Evolutionary conservation across 1,139 yeast genomes (phyloP), one percentile per base, ranked within the genome.

Genomic region (Kodamaea sp.): DNA sequence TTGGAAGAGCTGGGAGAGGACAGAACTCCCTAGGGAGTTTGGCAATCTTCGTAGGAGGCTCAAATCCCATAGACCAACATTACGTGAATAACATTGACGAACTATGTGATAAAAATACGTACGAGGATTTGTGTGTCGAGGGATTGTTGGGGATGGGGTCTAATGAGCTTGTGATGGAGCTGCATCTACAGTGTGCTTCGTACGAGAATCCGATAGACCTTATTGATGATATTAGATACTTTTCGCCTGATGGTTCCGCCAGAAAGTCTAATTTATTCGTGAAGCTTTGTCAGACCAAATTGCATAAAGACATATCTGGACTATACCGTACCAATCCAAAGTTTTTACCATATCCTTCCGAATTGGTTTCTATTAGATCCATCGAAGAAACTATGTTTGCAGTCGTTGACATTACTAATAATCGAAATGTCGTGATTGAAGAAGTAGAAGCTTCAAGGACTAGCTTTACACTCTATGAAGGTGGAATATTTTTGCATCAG

Each of bases 1-100:
- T 94, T 66, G 99, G 98, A 23, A 73, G 98, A 48, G 97, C 96
- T 0, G 98, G 98, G 10, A 68, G 97, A 55, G 78, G 96, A 38
- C 73, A 72, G 32, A 83, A 81, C 38, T 83, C 97, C 4, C 53
- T 53, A 26, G 74, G 74, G 2, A 67, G 74, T 11, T 59, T 92
- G 51, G 92, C 96, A 0, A 62, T 92, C 4, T 79, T 85, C 37
- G 86, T 94, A 10, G 94, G 92, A 0, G 86, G 95, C 16, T 80
- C 82, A 10, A 83, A 83, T 7, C 96, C 97, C 0, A 76, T 88
- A 1, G 96, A 92, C 57, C 95, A 88, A 51, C 82, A 84, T 51
- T 92, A 84, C 53, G 77, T 88, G 60, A 69, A 71, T 5, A 77
- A 88, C 51, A 86, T 95, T 0, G 73, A 73, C 9, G 78, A 78